Evolutionary conservation across 192 early-diverging fungal species (phyloP).

Genomic region (Coemansia sp.): DNA sequence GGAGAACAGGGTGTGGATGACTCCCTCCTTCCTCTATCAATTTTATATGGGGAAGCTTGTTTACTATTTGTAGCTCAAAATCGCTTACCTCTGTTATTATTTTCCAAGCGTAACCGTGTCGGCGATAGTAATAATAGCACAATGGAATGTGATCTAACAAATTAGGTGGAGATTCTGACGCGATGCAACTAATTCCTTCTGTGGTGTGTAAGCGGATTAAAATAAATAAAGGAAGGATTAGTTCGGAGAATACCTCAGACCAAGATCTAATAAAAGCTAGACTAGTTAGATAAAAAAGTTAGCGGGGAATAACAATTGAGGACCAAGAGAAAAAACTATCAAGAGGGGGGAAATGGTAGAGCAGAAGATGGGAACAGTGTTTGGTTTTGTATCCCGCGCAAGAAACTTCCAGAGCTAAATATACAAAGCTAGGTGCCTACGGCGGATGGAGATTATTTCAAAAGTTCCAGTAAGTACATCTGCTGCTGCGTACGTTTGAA

Average conservation of each 20-base stretch:
- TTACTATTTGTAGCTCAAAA: not conserved
- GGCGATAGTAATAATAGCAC: not conserved
- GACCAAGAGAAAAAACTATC: not conserved
- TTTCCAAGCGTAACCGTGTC: not conserved
- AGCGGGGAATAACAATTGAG: not conserved
- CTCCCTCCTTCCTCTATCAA: not conserved
- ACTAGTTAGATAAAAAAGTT: not conserved
- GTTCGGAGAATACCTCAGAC: not conserved
- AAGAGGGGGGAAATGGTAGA: not conserved
- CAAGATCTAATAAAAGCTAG: not conserved
- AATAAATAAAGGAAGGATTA: not conserved
- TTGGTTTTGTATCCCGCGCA: conserved; percentile 2
- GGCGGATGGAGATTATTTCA: not conserved
- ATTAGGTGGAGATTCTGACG: not conserved
- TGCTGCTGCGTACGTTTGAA: not conserved
- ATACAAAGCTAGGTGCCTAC: not conserved
- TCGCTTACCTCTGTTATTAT: not conserved
- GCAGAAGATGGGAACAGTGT: not conserved
- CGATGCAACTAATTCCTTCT: too few species aligned
- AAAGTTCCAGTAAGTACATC: too few species aligned
- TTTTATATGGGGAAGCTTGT: not conserved
- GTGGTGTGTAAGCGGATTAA: not conserved
- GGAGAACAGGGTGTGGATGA: not conserved
- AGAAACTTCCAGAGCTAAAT: not conserved
- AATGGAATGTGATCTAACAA: not conserved